A percentile compares a stretch with the other conserved stretches of the same genome.
Evolutionary conservation across 2,329 filamentous ascomycete genomes (phyloP).

Genomic region (Periglandula ipomoeae): DNA sequence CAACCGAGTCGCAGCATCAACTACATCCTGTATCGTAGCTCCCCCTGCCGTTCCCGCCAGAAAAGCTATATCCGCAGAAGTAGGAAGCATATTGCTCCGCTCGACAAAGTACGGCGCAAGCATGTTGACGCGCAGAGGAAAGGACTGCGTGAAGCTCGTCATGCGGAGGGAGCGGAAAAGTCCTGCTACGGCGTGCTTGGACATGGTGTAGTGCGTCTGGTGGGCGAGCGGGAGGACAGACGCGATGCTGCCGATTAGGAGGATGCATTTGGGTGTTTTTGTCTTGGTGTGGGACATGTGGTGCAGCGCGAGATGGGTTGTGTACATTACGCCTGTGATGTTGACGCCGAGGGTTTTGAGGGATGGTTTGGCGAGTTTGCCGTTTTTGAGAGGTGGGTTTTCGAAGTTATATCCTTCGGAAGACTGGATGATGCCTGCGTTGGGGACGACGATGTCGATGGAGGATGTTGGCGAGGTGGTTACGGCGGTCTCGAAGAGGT

Average conservation of each 20-base stretch:
- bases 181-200: slow-evolving; percentile 59
- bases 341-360: slow-evolving; percentile 53
- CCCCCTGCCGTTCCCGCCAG: slow-evolving; percentile 44
- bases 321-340: slow-evolving; percentile 55
- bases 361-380: slow-evolving; percentile 34
- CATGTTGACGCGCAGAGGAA: slow-evolving; percentile 52
- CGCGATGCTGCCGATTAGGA: slow-evolving; percentile 55
- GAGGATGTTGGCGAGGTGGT: slow-evolving; percentile 42
- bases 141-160: slow-evolving; percentile 26
- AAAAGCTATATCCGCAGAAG: slow-evolving; percentile 34
- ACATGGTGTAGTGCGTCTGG: slow-evolving; percentile 45
- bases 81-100: slow-evolving; percentile 46
- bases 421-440: slow-evolving; percentile 49
- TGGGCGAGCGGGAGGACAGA: slow-evolving; percentile 37
- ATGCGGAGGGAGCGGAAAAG: slow-evolving; percentile 51
- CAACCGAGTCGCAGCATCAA: slow-evolving; percentile 54
- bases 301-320: slow-evolving; percentile 53
- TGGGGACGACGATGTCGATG: slow-evolving; percentile 57
- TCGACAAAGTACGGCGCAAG: slow-evolving; percentile 59
- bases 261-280: slow-evolving; percentile 49
- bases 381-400: slow-evolving; percentile 29
- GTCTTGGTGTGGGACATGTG: slow-evolving; percentile 21
- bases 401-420: slow-evolving; percentile 32
- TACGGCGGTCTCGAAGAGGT: slow-evolving; percentile 51
- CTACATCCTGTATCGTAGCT: slow-evolving; percentile 47